Percentiles rank a stretch among this genome's conserved stretches.
phyloP scores from a whole-genome alignment of 139 green algal species.

The Chlorella sorokiniana region DNA sequence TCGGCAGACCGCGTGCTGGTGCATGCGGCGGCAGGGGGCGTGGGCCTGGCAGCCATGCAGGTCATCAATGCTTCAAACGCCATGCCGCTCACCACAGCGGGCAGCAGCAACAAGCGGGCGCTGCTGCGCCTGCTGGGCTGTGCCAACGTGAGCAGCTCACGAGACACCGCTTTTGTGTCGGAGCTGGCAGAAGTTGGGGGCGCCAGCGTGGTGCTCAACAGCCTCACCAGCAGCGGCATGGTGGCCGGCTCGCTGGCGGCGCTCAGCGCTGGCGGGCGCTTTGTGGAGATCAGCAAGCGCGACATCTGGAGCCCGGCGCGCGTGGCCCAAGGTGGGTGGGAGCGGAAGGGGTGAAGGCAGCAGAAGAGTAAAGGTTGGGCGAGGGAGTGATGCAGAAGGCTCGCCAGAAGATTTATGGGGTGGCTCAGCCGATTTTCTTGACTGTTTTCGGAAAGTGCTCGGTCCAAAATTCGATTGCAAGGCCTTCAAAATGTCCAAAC shows the following conservation, averaged over 20 bases:
- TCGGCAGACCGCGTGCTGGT: constrained; percentile 65
- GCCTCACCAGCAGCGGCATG: constrained; percentile 86
- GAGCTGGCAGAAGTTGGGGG: constrained; percentile 62
- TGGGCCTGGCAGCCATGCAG: constrained; percentile 78
- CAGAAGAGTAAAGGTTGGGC: no score
- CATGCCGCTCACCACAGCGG: constrained; percentile 55
- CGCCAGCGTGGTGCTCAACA: constrained; percentile 79
- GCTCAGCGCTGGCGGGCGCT: constrained; percentile 58
- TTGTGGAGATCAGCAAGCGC: constrained; percentile 91
- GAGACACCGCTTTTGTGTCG: constrained; percentile 68
- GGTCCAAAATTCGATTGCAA: no score
- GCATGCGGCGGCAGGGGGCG: constrained; percentile 79
- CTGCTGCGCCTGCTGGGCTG: constrained; percentile 62
- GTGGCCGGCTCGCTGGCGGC: constrained; percentile 74
- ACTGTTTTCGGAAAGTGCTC: no score
- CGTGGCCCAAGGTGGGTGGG: constrained; percentile 27
- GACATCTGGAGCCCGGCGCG: constrained; percentile 80
- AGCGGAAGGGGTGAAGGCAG: background rate
- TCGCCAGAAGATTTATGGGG: no score
- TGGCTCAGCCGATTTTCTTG: no score
- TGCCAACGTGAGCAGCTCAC: constrained; percentile 49
- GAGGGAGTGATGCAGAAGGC: no score
- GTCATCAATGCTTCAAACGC: constrained; percentile 54
- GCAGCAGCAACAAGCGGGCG: constrained; percentile 62
- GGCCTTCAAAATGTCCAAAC: no score